Evolutionary conservation across 306 rosid genomes (phyloP), one percentile per base, ranked within the genome.

Genomic region (Quillaja saponaria): DNA sequence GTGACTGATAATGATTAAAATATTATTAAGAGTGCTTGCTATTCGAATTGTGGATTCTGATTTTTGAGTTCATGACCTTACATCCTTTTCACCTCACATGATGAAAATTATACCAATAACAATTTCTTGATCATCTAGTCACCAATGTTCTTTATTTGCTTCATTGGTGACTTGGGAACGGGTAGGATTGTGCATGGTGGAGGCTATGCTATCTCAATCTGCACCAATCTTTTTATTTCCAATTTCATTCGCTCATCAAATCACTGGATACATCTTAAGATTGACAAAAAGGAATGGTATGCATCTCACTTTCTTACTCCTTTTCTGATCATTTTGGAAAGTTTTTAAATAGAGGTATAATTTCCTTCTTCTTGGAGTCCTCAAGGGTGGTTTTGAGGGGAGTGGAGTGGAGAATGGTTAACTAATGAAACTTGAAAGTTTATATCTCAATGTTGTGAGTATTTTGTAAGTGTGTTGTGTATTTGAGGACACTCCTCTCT

Each of bases 261-360:
- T 35, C 62, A 41, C 65, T 73, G 66, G 81, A 53, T 48, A 49
- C 57, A 39, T 66, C 63, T 10, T 14, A 75, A 89, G 99, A 83
- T 67, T 89, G 86, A 75, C 76, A 47, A 90, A 87, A 73, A 74
- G 99, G 89, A 79, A 81, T 85, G 97, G 96, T 94, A 82, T 25
- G 84, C 63, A 51, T 63, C 64, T 77, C 58, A 48, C 56, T 64
- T 68, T 20, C 41, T 18, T 48, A 33, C 4, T 12, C n/a, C 28
- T 7, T 17, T 9, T 54, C 17, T 2, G 31, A 25, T 25, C 31
- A 25, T 25, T 25, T 25, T 25, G 4, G 31, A 25, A 25, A 25
- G n/a, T 25, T 25, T 25, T 25, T 1, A 25, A 25, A 25, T 25
- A 25, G 4, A 25, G 4, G 4, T 25, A 25, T 25, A 4, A 25